Evolutionary conservation across 768 basidiomycete species (phyloP), one percentile per base, ranked within the genome.

Genomic region (Gloeostereum incarnatum): DNA sequence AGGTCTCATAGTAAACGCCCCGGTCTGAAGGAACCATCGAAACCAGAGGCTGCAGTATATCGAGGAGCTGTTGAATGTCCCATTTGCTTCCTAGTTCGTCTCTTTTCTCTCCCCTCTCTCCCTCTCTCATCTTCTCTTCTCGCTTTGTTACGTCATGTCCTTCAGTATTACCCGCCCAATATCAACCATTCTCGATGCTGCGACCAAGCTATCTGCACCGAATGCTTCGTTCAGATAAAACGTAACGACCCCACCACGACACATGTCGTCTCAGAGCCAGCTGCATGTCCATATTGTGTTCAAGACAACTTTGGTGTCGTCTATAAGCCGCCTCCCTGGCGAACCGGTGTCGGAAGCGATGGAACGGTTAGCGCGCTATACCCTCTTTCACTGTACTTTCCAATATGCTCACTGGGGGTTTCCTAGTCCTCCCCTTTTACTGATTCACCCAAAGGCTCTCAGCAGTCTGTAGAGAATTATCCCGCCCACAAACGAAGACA

Each of bases 201-300:
- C 57, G 93, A 94, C 68, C 96, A 99, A 49, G 83, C 88, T 16
- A 94, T 99, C 45, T 99, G 96, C 57, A 97, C 96, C 25, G 96
- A 99, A 61, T 99, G 96, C 56, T 98, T 99, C 53, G 91, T 97
- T 16, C 94, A 97, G 63, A 98, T 99, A 63, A 98, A 97, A 66
- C 84, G 96, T 39, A 78, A 75, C 24, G 96, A 99, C 45, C 91
- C 96, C 5, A 94, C 91, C 0, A 71, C 90, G 5, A 97, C 92
- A 0, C 93, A 98, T 60, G 69, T 97, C 43, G 90, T 92, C 37
- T 94, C 92, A 6, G 96, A 99, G 52, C 91, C 92, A 2, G 92
- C 94, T 10, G 87, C 90, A 2, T 99, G 96, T 56, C 96, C 96
- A 5, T 99, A 88, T 55, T 99, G 96, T 50, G 89, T 97, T 22